Evolutionary conservation across 305 asterid genomes (phyloP).

Genomic region (Euphrasia arctica): DNA sequence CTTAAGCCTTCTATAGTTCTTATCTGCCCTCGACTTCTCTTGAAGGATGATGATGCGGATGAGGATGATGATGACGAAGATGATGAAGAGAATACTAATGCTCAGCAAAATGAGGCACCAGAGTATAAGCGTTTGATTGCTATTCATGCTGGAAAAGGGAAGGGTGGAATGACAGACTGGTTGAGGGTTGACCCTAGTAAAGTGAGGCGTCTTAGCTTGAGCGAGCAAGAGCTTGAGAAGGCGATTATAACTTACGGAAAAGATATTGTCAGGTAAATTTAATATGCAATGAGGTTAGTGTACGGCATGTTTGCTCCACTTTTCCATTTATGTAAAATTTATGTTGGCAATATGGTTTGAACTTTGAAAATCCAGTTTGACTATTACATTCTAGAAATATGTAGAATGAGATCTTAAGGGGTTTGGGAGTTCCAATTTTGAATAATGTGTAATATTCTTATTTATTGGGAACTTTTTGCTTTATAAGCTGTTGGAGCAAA

Average conservation of each 20-base stretch:
- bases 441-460: background rate
- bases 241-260: constrained; percentile 55
- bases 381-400: background rate
- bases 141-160: constrained; percentile 92
- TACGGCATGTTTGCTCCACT: constrained; percentile 7
- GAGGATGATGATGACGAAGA: constrained; percentile 46
- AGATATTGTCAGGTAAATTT: constrained; percentile 65
- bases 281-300: constrained; percentile 15
- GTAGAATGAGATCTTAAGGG: constrained; percentile 17
- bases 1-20: constrained; percentile 14
- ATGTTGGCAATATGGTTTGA: background rate
- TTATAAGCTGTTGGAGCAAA: background rate
- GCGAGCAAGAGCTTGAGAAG: constrained; percentile 79
- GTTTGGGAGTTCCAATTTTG: background rate
- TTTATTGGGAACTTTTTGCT: background rate
- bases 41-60: constrained; percentile 43
- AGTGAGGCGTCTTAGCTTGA: constrained; percentile 95
- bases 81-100: constrained; percentile 47
- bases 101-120: constrained; percentile 47
- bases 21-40: constrained; percentile 20
- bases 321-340: constrained; percentile 17
- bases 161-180: constrained; percentile 82
- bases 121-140: constrained; percentile 73
- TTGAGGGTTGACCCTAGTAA: constrained; percentile 58
- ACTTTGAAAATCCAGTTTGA: constrained; percentile 16